Conservation (phyloP, 768 basidiomycete species). For the Mycena rebaudengoi region DNA sequence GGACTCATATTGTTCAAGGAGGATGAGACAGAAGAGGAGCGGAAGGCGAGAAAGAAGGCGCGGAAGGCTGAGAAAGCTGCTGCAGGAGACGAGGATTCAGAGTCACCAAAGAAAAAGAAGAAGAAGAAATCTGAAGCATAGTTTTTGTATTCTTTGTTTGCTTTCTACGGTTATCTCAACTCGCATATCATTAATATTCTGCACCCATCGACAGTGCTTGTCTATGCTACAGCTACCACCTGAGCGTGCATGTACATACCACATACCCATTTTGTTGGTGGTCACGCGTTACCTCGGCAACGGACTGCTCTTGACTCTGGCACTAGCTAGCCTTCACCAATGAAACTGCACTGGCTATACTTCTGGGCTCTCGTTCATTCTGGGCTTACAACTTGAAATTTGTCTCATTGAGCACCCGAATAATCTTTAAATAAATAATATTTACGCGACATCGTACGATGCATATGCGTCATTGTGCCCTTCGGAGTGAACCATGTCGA, state of each 20-base stretch:
- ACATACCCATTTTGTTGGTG: no score
- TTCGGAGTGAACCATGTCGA: constrained; percentile 34
- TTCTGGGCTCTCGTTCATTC: no score
- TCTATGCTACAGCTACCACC: no score
- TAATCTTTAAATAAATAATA: background rate
- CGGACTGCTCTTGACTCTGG: no score
- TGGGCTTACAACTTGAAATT: no score
- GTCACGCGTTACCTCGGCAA: no score
- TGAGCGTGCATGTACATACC: no score
- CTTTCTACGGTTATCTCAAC: constrained; percentile 23
- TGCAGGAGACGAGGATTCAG: constrained; percentile 49
- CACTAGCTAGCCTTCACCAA: no score
- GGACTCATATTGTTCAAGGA: constrained; percentile 30
- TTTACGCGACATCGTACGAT: constrained; percentile 9
- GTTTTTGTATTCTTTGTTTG: constrained; percentile 25
- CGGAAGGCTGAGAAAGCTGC: constrained; percentile 80
- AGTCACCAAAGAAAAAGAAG: constrained; percentile 66
- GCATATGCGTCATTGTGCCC: constrained; percentile 1
- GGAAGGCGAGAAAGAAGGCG: constrained; percentile 82
- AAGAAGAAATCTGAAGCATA: constrained; percentile 62
- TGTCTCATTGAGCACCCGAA: background rate
- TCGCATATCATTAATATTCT: constrained; percentile 24
- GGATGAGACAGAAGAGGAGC: constrained; percentile 84
- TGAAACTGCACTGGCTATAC: no score
- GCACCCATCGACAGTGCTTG: no score